Base-by-base conservation (phyloP, 495 filamentous ascomycete genomes). In the Penicillium manginii region DNA sequence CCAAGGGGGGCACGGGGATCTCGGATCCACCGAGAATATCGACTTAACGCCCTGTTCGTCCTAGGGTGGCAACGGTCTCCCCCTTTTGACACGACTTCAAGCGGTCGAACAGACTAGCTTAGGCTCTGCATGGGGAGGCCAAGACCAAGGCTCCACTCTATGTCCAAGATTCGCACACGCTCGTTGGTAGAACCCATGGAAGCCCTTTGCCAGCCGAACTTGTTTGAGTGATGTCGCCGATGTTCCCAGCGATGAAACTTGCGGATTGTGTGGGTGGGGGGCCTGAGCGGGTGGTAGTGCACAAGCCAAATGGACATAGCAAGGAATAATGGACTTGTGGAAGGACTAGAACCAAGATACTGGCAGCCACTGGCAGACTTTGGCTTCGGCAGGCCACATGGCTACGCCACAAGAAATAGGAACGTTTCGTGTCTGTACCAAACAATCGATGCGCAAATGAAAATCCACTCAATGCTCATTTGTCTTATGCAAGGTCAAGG, bases 171-270 rank as follows among this genome's bases (percentile, higher is more conserved):
- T 22, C 17, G 22, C 55, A 49, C 26, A 17, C 40, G 26, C 45
- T 52, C 45, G 47, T 62, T 62, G 51, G 60, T 33, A 19, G n/a
- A 48, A 32, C 10, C n/a, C 15, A 31, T 33, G 37, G 26, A 47
- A 37, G 23, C 14, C n/a, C 18, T 52, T 54, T 42, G 40, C 40
- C 42, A 53, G 9, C 14, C 26, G 46, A 54, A 55, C 43, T 54
- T 51, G 37, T 58, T 62, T 53, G 43, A 58, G 60, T 58, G 53
- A 55, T 52, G 51, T 52, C 37, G 37, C 55, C 60, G 54, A 42
- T 45, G 22, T 42, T 33, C 21, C 33, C 31, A 23, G n/a, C 21
- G 39, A 31, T 59, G 50, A 43, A 48, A 35, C 33, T 31, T 17
- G 31, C 50, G 19, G 39, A 10, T 9, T 4, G 21, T 39, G 23